A percentile compares a stretch with the other conserved stretches of the same genome.
phyloP scores from a whole-genome alignment of 805 yeast species.

The Saturnispora ahearnii region DNA sequence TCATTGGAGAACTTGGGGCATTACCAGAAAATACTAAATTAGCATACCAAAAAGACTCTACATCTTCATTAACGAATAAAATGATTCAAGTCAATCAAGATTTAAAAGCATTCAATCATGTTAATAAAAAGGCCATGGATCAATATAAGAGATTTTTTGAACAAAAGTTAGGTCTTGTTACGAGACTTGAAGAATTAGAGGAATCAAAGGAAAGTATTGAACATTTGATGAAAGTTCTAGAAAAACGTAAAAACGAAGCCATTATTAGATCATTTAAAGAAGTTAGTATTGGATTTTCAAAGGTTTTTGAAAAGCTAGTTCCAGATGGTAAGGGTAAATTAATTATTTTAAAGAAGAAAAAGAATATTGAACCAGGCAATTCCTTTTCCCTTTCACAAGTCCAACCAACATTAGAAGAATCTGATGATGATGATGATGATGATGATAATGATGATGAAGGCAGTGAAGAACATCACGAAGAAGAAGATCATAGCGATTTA shows the following conservation, averaged over 20 bases:
- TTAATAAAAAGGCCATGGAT: conserved; percentile 84
- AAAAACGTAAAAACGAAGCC: conserved; percentile 74
- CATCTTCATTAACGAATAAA: conserved; percentile 44
- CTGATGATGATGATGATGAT: conserved; percentile 17
- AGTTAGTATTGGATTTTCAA: conserved; percentile 64
- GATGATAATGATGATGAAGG: conserved; percentile 16
- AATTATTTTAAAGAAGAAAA: conserved; percentile 44
- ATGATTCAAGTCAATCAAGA: conserved; percentile 48
- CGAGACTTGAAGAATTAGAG: conserved; percentile 60
- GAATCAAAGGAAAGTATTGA: conserved; percentile 66
- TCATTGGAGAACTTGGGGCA: conserved; percentile 77
- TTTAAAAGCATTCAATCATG: conserved; percentile 58
- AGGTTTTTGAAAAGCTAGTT: conserved; percentile 70
- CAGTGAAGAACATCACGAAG: conserved; percentile 16
- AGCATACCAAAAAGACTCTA: conserved; percentile 31
- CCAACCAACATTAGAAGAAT: conserved; percentile 9
- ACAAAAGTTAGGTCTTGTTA: conserved; percentile 58
- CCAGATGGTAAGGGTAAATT: conserved; percentile 76
- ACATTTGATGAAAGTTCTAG: conserved; percentile 57
- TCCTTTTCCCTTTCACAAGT: conserved; percentile 13
- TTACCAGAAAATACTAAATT: conserved; percentile 78
- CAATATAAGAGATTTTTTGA: conserved; percentile 65
- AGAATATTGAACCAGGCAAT: conserved; percentile 4
- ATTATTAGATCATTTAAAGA: conserved; percentile 68
- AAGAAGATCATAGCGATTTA: conserved; percentile 11